Base-by-base conservation (phyloP, 2,329 filamentous ascomycete genomes). In the Fusarium albosuccineum region DNA sequence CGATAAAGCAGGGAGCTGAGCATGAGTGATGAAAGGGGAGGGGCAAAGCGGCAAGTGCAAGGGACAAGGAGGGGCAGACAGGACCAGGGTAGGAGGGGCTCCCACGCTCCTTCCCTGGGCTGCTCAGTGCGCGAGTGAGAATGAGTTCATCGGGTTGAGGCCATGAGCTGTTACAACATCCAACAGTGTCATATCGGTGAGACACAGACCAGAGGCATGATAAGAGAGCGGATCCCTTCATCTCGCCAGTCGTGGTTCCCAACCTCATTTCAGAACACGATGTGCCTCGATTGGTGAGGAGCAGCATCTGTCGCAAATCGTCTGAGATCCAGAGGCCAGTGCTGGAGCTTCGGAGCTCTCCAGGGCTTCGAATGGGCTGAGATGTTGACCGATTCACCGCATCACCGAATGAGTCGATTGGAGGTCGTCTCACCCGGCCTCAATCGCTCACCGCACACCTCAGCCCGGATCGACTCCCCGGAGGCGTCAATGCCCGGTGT, bases 371-470 rank as follows among this genome's bases (percentile, higher is more conserved):
- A 51, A 59, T 70, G 67, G 66, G 63, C 67, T 67, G 67, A 69
- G 67, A 53, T 70, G 52, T 64, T 68, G 57, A 57, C 60, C 60
- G 60, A 59, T 63, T 54, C 50, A 59, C 62, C 66, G 39, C 62
- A 62, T 45, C 66, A 67, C 51, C 34, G 46, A 49, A 62, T 68
- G 66, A 68, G 50, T 57, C 53, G 53, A 67, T 58, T 57, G 62
- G 59, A 51, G 29, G 44, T 62, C 52, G 44, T 55, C 63, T 67
- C 60, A 57, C 33, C 36, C 34, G 44, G 53, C 60, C 39, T 53
- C 53, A 49, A 36, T 42, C 16, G 30, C 60, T 72, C 70, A 73
- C 70, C 70, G 70, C 60, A 73, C 70, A 70, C 70, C 70, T 73
- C 64, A 65, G 56, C 57, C 68, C 64, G 48, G 64, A 57, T 62